Percentiles rank a stretch among this genome's conserved stretches.
Evolutionary conservation across 2,329 filamentous ascomycete species (phyloP).

Genomic region (Fusarium pseudograminearum): DNA sequence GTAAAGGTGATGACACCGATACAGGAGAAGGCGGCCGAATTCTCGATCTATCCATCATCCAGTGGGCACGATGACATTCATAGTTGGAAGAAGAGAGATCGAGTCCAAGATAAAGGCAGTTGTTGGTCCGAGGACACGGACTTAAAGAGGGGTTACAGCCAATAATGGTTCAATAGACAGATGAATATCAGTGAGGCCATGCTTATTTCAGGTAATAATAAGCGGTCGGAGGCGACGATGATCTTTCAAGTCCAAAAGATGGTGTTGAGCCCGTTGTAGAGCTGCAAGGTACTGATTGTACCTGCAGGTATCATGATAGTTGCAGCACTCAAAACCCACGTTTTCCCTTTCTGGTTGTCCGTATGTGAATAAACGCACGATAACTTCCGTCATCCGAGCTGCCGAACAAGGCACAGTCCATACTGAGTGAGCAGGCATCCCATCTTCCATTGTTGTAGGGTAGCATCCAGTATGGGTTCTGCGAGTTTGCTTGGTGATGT

Average conservation of each 20-base stretch:
- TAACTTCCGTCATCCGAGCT: conserved; percentile 12
- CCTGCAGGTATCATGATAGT: conserved; percentile 23
- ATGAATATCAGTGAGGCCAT: conserved; percentile 13
- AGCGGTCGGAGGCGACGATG: conserved; percentile 23
- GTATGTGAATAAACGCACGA: not conserved
- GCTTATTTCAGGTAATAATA: conserved; percentile 2
- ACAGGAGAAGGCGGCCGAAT: not conserved
- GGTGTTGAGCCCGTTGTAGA: conserved; percentile 12
- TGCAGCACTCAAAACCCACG: no score
- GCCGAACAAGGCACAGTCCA: conserved; percentile 21
- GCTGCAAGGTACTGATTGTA: conserved; percentile 18
- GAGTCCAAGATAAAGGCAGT: not conserved
- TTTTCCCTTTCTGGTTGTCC: not conserved
- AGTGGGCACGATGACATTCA: conserved; percentile 3
- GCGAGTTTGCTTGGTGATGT: conserved; percentile 14
- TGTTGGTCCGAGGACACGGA: conserved; percentile 6
- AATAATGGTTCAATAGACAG: conserved; percentile 8
- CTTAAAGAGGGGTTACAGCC: conserved; percentile 18
- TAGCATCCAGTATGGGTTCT: conserved; percentile 18
- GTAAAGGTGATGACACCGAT: conserved; percentile 12
- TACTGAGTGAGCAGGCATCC: not conserved
- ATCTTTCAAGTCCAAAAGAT: conserved; percentile 19
- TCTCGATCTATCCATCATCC: not conserved
- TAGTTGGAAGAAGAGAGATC: conserved; percentile 1
- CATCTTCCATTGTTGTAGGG: conserved; percentile 23